Conservation (phyloP, 2,329 filamentous ascomycete genomes). For the Pezicula rhizophila region DNA sequence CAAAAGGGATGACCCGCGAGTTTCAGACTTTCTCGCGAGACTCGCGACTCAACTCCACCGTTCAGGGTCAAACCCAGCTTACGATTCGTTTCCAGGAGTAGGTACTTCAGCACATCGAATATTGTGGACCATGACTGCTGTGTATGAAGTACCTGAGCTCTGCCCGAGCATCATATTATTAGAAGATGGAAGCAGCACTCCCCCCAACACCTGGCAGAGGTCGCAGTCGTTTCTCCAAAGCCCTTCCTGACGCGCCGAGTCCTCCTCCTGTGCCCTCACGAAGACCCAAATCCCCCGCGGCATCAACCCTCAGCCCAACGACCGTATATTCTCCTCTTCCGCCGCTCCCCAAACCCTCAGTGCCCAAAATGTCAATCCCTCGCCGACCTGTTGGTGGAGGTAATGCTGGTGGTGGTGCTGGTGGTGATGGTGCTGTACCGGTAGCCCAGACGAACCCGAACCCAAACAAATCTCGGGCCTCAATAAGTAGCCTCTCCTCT, state of each 20-base stretch:
- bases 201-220: constrained; percentile 16
- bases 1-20: background rate
- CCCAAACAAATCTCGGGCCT: constrained; percentile 6
- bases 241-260: constrained; percentile 11
- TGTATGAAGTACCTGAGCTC: background rate
- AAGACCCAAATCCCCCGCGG: constrained; percentile 1
- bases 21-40: background rate
- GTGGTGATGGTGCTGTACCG: too few relatives aligned
- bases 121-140: background rate
- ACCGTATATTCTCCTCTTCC: constrained; percentile 15
- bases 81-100: background rate
- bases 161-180: background rate
- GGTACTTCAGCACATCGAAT: background rate
- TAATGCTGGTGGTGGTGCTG: too few relatives aligned
- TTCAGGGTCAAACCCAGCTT: background rate
- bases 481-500: constrained; percentile 18
- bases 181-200: constrained; percentile 6
- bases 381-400: constrained; percentile 20
- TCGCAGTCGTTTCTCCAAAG: constrained; percentile 21
- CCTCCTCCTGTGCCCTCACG: constrained; percentile 3
- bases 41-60: background rate
- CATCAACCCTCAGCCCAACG: constrained; percentile 4
- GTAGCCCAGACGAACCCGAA: background rate
- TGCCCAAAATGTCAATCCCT: constrained; percentile 16
- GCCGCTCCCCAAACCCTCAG: constrained; percentile 13